phyloP scores from a whole-genome alignment of 2,329 filamentous ascomycete genomes.

The Diaporthe capsici region DNA sequence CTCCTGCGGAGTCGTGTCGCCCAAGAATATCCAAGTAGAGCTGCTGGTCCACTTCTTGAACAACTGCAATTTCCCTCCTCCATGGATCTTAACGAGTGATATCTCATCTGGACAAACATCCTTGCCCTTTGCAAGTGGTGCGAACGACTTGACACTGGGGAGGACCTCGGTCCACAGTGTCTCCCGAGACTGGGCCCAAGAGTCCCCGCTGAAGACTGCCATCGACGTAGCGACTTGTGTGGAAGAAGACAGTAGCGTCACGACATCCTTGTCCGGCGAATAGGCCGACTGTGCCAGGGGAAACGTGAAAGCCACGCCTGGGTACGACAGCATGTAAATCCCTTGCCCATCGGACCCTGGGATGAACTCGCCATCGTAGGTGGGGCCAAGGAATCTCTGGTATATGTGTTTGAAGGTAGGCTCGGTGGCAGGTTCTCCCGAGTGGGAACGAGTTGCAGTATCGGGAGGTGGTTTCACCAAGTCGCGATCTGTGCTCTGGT shows the following conservation, averaged over 20 bases:
- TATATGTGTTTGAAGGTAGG: conserved; percentile 93
- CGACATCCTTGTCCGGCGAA: conserved; percentile 83
- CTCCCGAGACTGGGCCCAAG: conserved; percentile 87
- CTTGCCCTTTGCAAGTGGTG: conserved; percentile 77
- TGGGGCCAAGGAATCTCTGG: conserved; percentile 91
- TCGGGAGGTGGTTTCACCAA: conserved; percentile 75
- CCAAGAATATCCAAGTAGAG: conserved; percentile 80
- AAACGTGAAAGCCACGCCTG: conserved; percentile 94
- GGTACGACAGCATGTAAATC: conserved; percentile 92
- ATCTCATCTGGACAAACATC: conserved; percentile 92
- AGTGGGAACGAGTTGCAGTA: conserved; percentile 44
- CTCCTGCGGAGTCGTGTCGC: conserved; percentile 92
- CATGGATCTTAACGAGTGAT: conserved; percentile 82
- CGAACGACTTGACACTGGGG: conserved; percentile 80
- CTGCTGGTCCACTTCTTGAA: conserved; percentile 77
- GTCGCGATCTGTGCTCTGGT: conserved; percentile 74
- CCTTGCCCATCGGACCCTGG: conserved; percentile 69
- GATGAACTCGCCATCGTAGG: conserved; percentile 94
- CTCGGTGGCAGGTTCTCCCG: conserved; percentile 60
- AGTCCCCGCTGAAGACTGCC: conserved; percentile 91
- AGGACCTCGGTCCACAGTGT: conserved; percentile 83
- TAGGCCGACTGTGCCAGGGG: conserved; percentile 81
- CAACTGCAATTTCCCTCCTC: conserved; percentile 83
- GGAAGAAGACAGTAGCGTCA: conserved; percentile 85
- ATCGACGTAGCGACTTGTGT: conserved; percentile 85